Evolutionary conservation across 208 protist species (phyloP), one percentile per base, ranked within the genome.

Genomic region (Acanthamoeba rhysodes): DNA sequence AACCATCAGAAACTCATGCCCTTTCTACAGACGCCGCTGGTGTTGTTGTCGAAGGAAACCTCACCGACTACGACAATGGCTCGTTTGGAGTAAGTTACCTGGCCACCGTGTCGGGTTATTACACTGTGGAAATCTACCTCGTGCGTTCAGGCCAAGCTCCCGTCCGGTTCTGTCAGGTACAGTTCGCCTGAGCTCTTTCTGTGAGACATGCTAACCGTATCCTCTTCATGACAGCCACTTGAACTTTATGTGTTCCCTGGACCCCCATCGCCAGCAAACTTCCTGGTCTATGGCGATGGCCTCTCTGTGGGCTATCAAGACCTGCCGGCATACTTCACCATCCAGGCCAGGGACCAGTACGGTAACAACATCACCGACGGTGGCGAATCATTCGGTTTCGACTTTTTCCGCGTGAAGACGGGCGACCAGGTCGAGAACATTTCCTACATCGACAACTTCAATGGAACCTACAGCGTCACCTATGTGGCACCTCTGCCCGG

Each of bases 311-410:
- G 72, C 50, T 87, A 72, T 32, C 55, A 82, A 53, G 37, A 70
- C 2, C 59, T 95, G 14, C 92, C 92, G 8, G 53, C 68, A 0
- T 76, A 32, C 55, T 95, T 95, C 92, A 68, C 55, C 32, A 70
- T 95, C n/a, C 72, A 87, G 74, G 41, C 24, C 24, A 55, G 74
- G 41, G 92, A 95, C 57, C 70, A 70, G 29, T 95, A 72, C 72
- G 92, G 72, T 32, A 95, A 95, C 59, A 95, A 80, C 32, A 87
- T 95, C 45, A 88, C 76, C 27, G 92, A 68, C 24, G 74, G 92
- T 22, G 92, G 92, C 37, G 74, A 59, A 29, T 4, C 10, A 20
- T 74, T 93, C 24, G 4, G 5, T n/a, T 87, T 95, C 57, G 92
- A 95, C 16, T 8, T 95, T 4, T 9, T 59, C 0, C 34, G 27